Conservation (phyloP, 2,329 filamentous ascomycete species). For the Venturia oleaginea region DNA sequence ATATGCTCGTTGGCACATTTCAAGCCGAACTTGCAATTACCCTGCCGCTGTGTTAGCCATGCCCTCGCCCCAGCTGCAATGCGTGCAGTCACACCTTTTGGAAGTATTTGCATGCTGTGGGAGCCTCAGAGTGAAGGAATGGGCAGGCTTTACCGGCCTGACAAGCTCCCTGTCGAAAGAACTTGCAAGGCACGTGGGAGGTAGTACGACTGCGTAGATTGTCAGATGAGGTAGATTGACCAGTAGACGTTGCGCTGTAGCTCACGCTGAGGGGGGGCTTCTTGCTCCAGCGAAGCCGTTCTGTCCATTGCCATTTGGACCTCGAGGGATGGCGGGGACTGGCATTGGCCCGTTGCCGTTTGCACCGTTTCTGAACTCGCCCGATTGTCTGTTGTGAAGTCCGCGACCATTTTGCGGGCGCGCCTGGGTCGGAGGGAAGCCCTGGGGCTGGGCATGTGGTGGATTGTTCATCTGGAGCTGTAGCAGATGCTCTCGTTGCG, state of each 20-base stretch:
- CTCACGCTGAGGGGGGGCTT: slow-evolving; percentile 12
- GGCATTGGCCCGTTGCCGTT: slow-evolving; percentile 27
- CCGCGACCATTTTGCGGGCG: slow-evolving; percentile 10
- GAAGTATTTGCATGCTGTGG: slow-evolving; percentile 94
- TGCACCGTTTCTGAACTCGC: slow-evolving; percentile 23
- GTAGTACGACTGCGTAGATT: slow-evolving; percentile 27
- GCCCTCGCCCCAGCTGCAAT: background rate
- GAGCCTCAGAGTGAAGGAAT: slow-evolving; percentile 83
- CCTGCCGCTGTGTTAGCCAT: slow-evolving; percentile 42
- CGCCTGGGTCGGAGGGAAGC: slow-evolving; percentile 14
- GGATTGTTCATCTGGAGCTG: slow-evolving; percentile 13
- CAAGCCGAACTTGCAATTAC: slow-evolving; percentile 97
- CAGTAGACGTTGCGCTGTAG: background rate
- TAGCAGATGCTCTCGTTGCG: background rate
- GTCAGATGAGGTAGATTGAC: background rate
- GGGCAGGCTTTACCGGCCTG: slow-evolving; percentile 94
- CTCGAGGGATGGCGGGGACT: slow-evolving; percentile 27
- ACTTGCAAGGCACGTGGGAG: slow-evolving; percentile 97
- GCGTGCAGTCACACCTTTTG: slow-evolving; percentile 61
- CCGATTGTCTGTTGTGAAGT: slow-evolving; percentile 22
- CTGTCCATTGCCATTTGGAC: slow-evolving; percentile 9
- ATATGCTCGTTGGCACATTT: slow-evolving; percentile 97
- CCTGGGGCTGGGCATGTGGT: slow-evolving; percentile 18
- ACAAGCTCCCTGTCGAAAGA: slow-evolving; percentile 92
- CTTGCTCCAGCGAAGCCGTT: slow-evolving; percentile 10